These are phyloP conservation scores for Emergomyces pasteurianus DNA, from an alignment of 2,329 filamentous ascomycete genomes.

Conservation along the genomic window DNA sequence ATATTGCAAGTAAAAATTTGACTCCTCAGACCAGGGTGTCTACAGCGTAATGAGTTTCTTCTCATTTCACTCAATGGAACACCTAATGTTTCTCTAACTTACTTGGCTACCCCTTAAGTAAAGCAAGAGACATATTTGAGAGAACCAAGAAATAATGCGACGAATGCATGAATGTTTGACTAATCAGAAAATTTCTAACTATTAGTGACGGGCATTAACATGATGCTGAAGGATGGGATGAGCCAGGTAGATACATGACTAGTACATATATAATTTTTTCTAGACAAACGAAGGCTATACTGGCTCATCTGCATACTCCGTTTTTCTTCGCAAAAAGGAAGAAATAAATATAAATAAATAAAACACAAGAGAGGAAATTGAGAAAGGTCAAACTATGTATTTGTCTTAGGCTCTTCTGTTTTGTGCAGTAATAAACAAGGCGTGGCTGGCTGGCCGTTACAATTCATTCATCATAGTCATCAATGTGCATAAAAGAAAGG, in stretches of 20 bases:
- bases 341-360: neutral
- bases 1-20: neutral
- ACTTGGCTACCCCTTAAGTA: neutral
- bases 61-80: neutral
- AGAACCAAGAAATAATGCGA: neutral
- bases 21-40: neutral
- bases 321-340: neutral
- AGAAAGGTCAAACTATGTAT: neutral
- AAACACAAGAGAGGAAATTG: neutral
- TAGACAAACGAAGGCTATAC: too few relatives aligned
- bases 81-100: neutral
- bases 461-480: conserved; percentile 1
- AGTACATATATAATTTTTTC: neutral
- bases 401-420: neutral
- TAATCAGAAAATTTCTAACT: neutral
- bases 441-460: neutral
- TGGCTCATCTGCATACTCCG: neutral
- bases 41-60: neutral
- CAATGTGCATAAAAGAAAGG: neutral
- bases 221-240: neutral
- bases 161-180: neutral
- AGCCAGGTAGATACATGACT: neutral
- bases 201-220: neutral
- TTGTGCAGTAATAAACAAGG: neutral
- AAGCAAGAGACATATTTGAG: neutral